These are phyloP conservation scores for Blastobotrys ciferrii DNA, from an alignment of 1,139 yeast species.

Conservation along the genomic window DNA sequence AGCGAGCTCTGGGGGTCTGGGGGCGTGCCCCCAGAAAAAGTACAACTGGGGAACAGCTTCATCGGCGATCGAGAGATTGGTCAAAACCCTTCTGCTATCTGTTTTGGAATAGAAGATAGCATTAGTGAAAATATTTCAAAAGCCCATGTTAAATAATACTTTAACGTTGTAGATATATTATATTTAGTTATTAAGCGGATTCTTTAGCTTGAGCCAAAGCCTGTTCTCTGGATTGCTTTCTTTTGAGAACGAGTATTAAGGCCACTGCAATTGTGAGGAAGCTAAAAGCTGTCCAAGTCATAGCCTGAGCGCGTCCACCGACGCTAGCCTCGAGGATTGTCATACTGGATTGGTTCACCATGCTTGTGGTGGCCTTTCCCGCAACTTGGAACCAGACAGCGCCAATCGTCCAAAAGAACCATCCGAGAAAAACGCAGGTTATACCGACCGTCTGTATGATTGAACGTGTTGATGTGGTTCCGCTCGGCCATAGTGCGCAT, in stretches of 20 bases:
- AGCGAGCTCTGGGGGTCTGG: no score
- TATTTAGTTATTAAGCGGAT: not conserved
- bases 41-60: no score
- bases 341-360: slow-evolving; percentile 55
- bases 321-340: slow-evolving; percentile 44
- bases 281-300: slow-evolving; percentile 63
- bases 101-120: not conserved
- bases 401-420: slow-evolving; percentile 64
- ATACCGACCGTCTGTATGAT: slow-evolving; percentile 41
- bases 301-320: slow-evolving; percentile 56
- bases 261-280: slow-evolving; percentile 31
- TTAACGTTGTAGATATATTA: no score
- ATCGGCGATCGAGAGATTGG: no score
- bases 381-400: slow-evolving; percentile 69
- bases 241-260: slow-evolving; percentile 3
- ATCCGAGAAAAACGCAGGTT: slow-evolving; percentile 40
- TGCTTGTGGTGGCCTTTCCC: slow-evolving; percentile 43
- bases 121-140: not conserved
- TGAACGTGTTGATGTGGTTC: slow-evolving; percentile 50
- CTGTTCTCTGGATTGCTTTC: slow-evolving; percentile 7
- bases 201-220: not conserved
- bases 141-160: no score
- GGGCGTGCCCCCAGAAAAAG: no score
- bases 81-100: no score
- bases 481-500: slow-evolving; percentile 24